Conservation (phyloP, 1,284 basidiomycete genomes). For the Meripilus lineatus region DNA sequence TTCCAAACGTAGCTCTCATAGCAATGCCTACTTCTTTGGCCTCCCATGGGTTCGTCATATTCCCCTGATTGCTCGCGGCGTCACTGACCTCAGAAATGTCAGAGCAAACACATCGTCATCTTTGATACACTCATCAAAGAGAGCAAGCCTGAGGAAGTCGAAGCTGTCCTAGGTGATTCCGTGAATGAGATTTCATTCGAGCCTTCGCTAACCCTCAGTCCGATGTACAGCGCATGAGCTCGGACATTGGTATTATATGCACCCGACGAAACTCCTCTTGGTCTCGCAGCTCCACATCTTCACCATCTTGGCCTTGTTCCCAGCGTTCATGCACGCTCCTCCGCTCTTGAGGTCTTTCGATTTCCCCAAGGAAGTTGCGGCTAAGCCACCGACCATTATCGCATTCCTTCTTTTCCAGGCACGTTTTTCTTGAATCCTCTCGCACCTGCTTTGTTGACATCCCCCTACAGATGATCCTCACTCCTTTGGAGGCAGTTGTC, state of each 20-base stretch:
- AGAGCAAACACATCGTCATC: conserved; percentile 93
- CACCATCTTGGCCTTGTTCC: conserved; percentile 84
- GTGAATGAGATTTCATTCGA: background rate
- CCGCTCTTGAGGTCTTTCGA: conserved; percentile 85
- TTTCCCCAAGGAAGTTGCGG: conserved; percentile 67
- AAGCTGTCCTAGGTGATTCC: conserved; percentile 77
- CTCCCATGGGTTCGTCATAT: conserved; percentile 72
- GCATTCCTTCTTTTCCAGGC: conserved; percentile 87
- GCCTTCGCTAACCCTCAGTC: no score
- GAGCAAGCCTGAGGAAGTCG: conserved; percentile 83
- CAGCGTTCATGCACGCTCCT: conserved; percentile 86
- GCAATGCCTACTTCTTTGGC: conserved; percentile 94
- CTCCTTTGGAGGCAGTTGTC: conserved; percentile 78
- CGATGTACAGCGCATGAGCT: conserved; percentile 82
- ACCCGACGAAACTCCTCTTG: conserved; percentile 85
- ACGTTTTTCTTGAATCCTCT: conserved; percentile 11
- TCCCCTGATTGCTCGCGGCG: background rate
- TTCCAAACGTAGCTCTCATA: conserved; percentile 90
- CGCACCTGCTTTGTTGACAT: conserved; percentile 3
- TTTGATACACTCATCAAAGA: conserved; percentile 96
- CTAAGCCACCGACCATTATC: conserved; percentile 77
- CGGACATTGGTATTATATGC: conserved; percentile 90
- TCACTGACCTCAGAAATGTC: conserved; percentile 1
- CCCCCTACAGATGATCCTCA: conserved; percentile 64
- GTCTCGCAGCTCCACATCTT: conserved; percentile 87